A percentile compares a stretch with the other conserved stretches of the same genome.
Evolutionary conservation across 176 grass and related monocot species (phyloP).

Genomic region (Triticum aestivum): IWGSC_CS_RefSeq_v2.1 NC_057802.1:582083830-582084329

Average conservation of each 20-base stretch:
- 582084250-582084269: too few species aligned
- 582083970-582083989: neutral
- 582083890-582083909: constrained; percentile 76
- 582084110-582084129: neutral
- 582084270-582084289: too few species aligned
- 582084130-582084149: neutral
- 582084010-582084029: neutral
- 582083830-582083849: neutral
- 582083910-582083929: constrained; percentile 48
- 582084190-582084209: neutral
- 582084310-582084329: too few species aligned
- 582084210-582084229: neutral
- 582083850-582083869: constrained; percentile 8
- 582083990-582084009: neutral
- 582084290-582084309: too few species aligned
- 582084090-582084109: constrained; percentile 4
- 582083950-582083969: constrained; percentile 64
- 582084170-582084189: neutral
- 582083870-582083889: constrained; percentile 61
- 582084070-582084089: neutral
- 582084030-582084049: neutral
- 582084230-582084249: neutral
- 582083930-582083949: constrained; percentile 67
- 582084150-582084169: neutral
- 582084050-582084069: neutral